A percentile compares a stretch with the other conserved stretches of the same genome.
Evolutionary conservation across 148 eudicot species (phyloP).

Genomic region (Rhododendron ferrugineum): DNA sequence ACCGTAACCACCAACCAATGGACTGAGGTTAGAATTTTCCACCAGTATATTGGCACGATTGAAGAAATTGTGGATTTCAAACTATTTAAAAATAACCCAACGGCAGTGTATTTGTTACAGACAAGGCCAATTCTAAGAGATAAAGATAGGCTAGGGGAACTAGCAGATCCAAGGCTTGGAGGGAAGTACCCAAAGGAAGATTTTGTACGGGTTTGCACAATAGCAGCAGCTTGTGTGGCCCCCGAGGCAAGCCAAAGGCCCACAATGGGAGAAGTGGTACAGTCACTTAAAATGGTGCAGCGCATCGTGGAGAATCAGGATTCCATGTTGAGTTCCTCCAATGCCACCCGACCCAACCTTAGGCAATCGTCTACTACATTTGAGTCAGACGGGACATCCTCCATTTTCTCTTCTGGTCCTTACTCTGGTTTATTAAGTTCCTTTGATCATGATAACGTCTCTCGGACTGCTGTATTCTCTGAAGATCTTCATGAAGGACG

Average conservation of each 20-base stretch:
- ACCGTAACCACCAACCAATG: not conserved
- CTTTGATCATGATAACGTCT: conserved; percentile 63
- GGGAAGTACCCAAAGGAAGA: conserved; percentile 85
- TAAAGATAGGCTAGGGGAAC: conserved; percentile 74
- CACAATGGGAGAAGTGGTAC: conserved; percentile 97
- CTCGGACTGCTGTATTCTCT: conserved; percentile 62
- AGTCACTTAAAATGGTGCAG: conserved; percentile 97
- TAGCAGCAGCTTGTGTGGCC: conserved; percentile 95
- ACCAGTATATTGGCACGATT: not conserved
- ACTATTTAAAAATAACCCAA: not conserved
- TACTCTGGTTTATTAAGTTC: conserved; percentile 77
- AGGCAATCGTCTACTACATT: conserved; percentile 79
- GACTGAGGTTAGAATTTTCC: not conserved
- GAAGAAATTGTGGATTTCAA: not conserved
- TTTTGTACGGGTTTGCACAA: conserved; percentile 79
- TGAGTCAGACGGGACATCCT: conserved; percentile 87
- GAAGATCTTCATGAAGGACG: conserved; percentile 98
- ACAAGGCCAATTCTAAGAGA: conserved; percentile 81
- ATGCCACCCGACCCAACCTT: conserved; percentile 34
- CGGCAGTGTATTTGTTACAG: conserved; percentile 35
- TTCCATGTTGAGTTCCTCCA: conserved; percentile 32
- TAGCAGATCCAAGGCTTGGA: conserved; percentile 67
- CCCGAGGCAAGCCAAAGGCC: conserved; percentile 91
- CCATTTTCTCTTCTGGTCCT: conserved; percentile 90
- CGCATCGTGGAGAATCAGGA: conserved; percentile 68